Conservation (phyloP, 2,329 filamentous ascomycete species). For the Teratosphaeria destructans region DNA sequence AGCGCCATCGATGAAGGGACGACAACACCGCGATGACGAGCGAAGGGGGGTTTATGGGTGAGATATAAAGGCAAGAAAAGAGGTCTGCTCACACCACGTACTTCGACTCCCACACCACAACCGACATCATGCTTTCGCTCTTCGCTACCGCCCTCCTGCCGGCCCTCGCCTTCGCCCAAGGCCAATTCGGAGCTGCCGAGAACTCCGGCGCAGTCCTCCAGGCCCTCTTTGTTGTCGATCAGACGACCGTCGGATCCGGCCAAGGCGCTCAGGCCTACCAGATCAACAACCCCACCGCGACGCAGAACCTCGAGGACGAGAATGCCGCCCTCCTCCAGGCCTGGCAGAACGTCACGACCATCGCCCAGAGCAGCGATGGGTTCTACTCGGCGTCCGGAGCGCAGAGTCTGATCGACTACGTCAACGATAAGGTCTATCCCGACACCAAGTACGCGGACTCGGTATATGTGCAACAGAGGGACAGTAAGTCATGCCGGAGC, state of each 20-base stretch:
- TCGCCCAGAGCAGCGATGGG: not conserved
- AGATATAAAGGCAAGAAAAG: not conserved
- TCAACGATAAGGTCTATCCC: not conserved
- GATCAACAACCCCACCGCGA: not conserved
- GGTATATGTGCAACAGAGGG: not conserved
- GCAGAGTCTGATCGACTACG: not conserved
- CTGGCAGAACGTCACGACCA: not conserved
- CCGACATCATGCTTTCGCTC: not conserved
- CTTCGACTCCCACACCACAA: not conserved
- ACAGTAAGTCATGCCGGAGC: not conserved
- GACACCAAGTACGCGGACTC: not conserved
- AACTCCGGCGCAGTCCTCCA: not conserved
- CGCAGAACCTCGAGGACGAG: not conserved
- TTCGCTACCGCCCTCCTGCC: not conserved
- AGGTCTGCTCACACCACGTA: not conserved
- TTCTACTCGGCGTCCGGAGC: not conserved
- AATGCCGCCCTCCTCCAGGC: not conserved
- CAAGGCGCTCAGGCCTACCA: not conserved
- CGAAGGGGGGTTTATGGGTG: no score
- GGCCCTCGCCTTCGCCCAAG: not conserved
- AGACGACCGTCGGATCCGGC: not conserved
- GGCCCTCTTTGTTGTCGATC: not conserved
- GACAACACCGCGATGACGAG: no score
- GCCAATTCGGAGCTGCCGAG: not conserved
- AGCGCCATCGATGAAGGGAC: no score